Evolutionary conservation across 2,329 filamentous ascomycete species (phyloP).

Genomic region (Cladosporium sp.): DNA sequence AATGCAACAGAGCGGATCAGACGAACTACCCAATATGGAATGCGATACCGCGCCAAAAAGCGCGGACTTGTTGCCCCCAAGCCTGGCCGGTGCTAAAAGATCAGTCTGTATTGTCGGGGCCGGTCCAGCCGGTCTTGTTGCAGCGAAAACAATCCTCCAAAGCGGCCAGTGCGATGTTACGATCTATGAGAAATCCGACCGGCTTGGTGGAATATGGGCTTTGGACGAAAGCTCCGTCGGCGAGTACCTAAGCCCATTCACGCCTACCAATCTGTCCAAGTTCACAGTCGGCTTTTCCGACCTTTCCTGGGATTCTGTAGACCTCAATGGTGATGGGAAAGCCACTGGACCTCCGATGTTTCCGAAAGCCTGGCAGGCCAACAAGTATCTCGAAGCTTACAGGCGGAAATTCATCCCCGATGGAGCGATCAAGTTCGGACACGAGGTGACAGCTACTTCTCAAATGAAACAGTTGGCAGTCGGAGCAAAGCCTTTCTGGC

Average conservation of each 20-base stretch:
- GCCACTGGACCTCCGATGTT: constrained; percentile 48
- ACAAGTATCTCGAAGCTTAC: constrained; percentile 64
- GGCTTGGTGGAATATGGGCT: constrained; percentile 76
- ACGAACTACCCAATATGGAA: too few species aligned
- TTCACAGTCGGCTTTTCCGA: constrained; percentile 63
- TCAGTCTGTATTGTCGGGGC: constrained; percentile 38
- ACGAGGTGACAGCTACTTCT: constrained; percentile 17
- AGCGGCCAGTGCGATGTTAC: constrained; percentile 59
- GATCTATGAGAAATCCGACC: constrained; percentile 59
- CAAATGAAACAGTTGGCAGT: neutral
- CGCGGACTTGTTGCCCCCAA: neutral
- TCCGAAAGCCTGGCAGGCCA: constrained; percentile 71
- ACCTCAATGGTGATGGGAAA: constrained; percentile 19
- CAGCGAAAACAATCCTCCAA: constrained; percentile 60
- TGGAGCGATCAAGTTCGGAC: constrained; percentile 43
- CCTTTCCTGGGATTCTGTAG: constrained; percentile 57
- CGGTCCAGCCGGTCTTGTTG: constrained; percentile 39
- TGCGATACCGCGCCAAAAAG: too few species aligned
- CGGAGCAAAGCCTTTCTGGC: constrained; percentile 16
- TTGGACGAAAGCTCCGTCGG: constrained; percentile 26
- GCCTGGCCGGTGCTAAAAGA: constrained; percentile 2
- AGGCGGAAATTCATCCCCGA: constrained; percentile 49
- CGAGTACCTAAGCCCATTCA: constrained; percentile 57
- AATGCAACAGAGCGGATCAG: too few species aligned
- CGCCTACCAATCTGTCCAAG: constrained; percentile 65